Evolutionary conservation across 768 basidiomycete genomes (phyloP), one percentile per base, ranked within the genome.

Genomic region (Tremella mesenterica): DNA sequence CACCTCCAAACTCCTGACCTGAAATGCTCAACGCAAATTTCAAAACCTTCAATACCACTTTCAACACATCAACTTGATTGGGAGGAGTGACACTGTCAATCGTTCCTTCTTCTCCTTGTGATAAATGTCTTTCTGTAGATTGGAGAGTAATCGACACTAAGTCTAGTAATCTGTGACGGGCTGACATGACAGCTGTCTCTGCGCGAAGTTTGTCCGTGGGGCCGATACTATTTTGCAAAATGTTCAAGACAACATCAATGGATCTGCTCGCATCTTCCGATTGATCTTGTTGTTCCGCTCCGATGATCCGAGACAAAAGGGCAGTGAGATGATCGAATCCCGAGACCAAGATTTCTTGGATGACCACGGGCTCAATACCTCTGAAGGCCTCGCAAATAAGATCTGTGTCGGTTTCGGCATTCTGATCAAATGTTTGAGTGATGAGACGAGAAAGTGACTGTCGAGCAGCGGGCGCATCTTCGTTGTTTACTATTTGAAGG

Each of bases 331-430:
- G 57, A 34, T 67, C 63, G n/a, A 70, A 26, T 12, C 68, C 68
- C 18, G 54, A 54, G 8, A 60, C 54, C n/a, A 67, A 21, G 25
- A 67, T 64, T 60, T 67, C 64, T 47, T 61, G 52, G 1, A 56
- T 55, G 1, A 61, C 69, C 3, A 65, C 47, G 3, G 51, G 43
- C 23, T 71, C 69, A 28, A 71, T 68, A 1, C 69, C 69, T 18
- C 60, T 51, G 43, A 68, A 64, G 0, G 67, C 55, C 48, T 71
- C 69, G 52, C 66, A 66, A 2, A 71, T 47, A 16, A 71, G 56
- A 36, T 68, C 69, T 23, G 60, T 59, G 41, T 71, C 69, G 7
- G 59, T 55, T 0, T 60, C 53, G 20, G 52, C 41, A 0, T 64
- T 61, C n/a, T 60, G 41, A 31, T 65, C 57, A 31, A 71, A 41